phyloP scores from a whole-genome alignment of 352 stramenopile species.

The Phytophthora nicotianae region DNA sequence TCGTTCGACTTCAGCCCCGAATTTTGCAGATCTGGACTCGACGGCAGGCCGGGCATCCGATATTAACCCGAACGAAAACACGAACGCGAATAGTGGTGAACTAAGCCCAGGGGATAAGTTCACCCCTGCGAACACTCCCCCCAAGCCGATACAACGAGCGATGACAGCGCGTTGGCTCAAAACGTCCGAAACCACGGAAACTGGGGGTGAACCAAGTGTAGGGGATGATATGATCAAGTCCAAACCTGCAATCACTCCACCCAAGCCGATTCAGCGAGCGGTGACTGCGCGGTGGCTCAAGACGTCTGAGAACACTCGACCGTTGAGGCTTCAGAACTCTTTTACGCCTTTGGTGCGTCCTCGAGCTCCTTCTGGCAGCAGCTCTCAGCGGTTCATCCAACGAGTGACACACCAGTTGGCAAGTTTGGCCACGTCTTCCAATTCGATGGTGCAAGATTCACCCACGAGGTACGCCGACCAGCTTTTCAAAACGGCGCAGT shows the following conservation, averaged over 20 bases:
- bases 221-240: not conserved
- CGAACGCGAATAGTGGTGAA: not conserved
- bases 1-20: slow-evolving; percentile 27
- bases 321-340: slow-evolving; percentile 14
- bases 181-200: slow-evolving; percentile 16
- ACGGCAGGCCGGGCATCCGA: not conserved
- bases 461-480: slow-evolving; percentile 35
- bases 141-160: slow-evolving; percentile 17
- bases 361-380: slow-evolving; percentile 10
- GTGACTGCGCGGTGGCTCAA: slow-evolving; percentile 30
- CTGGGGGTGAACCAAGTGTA: not conserved
- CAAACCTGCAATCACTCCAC: slow-evolving; percentile 5
- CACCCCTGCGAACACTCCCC: slow-evolving; percentile 2
- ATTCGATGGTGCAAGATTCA: slow-evolving; percentile 15
- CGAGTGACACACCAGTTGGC: slow-evolving; percentile 37
- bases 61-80: not conserved
- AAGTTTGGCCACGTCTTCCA: slow-evolving; percentile 23
- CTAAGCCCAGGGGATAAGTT: not conserved
- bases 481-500: slow-evolving; percentile 26
- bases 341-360: slow-evolving; percentile 11
- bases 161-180: slow-evolving; percentile 29
- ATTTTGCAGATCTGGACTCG: slow-evolving; percentile 23
- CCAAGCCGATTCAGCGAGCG: slow-evolving; percentile 19
- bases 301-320: slow-evolving; percentile 21
- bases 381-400: slow-evolving; percentile 34